These are phyloP conservation scores for Tetradesmus lagerheimii DNA, from an alignment of 139 green algal species.

Conservation along the genomic window DNA sequence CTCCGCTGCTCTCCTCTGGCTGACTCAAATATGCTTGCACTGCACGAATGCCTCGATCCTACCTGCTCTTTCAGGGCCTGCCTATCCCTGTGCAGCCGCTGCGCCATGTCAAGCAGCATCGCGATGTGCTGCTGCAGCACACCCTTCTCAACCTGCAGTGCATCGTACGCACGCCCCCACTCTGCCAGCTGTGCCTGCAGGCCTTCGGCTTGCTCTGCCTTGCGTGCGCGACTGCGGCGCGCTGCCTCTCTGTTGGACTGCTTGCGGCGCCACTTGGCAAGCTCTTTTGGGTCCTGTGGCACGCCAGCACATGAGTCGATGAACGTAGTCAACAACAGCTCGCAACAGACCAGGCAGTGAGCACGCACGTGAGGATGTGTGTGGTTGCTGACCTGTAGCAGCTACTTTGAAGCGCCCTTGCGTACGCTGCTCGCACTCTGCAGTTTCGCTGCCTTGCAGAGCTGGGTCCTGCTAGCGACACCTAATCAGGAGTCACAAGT, in stretches of 20 bases:
- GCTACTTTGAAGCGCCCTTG: no score
- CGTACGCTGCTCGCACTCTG: no score
- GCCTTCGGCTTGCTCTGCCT: conserved; percentile 68
- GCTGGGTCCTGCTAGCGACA: no score
- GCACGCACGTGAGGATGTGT: background rate
- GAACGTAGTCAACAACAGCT: background rate
- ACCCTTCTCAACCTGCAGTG: background rate
- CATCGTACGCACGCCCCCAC: background rate
- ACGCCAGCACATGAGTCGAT: background rate
- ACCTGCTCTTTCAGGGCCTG: conserved; percentile 25
- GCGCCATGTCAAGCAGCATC: background rate
- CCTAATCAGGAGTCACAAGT: no score
- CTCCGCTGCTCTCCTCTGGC: background rate
- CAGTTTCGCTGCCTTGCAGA: no score
- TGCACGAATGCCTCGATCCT: background rate
- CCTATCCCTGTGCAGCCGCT: conserved; percentile 2
- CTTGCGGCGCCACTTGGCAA: conserved; percentile 89
- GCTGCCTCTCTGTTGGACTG: conserved; percentile 93
- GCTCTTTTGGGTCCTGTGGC: conserved; percentile 58
- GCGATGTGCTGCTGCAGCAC: conserved; percentile 19
- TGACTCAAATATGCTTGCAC: no score
- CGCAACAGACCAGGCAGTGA: background rate
- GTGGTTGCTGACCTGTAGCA: no score
- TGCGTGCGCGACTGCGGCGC: conserved; percentile 83
- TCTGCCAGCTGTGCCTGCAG: conserved; percentile 45